phyloP scores from a whole-genome alignment of 179 eudicot genomes.

The Heliamphora pulchella region DNA sequence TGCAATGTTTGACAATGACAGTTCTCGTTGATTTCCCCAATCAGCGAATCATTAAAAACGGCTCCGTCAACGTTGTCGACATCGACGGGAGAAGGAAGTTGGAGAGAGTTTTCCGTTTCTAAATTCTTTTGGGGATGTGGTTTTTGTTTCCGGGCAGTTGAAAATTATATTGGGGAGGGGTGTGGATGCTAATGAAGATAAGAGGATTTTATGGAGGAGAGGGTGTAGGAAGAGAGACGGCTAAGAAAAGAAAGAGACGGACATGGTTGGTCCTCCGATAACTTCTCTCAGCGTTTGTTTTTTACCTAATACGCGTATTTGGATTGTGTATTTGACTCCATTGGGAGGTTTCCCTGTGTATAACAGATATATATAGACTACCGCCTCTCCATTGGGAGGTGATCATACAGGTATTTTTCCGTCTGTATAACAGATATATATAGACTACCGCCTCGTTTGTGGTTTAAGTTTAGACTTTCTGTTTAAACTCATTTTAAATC shows the following conservation, averaged over 20 bases:
- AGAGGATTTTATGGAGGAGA: background rate
- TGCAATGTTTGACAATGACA: conserved; percentile 5
- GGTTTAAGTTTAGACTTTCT: too few relatives aligned
- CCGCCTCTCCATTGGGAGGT: too few relatives aligned
- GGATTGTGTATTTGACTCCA: background rate
- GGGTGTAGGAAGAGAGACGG: background rate
- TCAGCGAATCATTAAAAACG: conserved; percentile 11
- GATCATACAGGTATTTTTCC: too few relatives aligned
- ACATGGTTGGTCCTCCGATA: background rate
- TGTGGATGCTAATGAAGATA: background rate
- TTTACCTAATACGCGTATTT: background rate
- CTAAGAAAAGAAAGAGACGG: background rate
- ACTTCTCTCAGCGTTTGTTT: background rate
- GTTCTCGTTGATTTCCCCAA: conserved; percentile 6
- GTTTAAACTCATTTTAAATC: too few relatives aligned
- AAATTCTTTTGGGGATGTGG: background rate
- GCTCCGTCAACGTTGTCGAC: conserved; percentile 13
- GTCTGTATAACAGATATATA: too few relatives aligned
- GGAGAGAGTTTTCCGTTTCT: background rate
- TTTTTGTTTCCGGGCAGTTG: background rate
- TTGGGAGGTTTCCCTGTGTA: too few relatives aligned
- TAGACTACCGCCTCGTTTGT: too few relatives aligned
- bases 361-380: too few relatives aligned
- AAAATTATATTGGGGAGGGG: background rate
- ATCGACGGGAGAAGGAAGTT: conserved; percentile 7